A percentile compares a stretch with the other conserved stretches of the same genome.
phyloP scores from a whole-genome alignment of 306 rosid species.

The Astragalus membranaceus region DNA sequence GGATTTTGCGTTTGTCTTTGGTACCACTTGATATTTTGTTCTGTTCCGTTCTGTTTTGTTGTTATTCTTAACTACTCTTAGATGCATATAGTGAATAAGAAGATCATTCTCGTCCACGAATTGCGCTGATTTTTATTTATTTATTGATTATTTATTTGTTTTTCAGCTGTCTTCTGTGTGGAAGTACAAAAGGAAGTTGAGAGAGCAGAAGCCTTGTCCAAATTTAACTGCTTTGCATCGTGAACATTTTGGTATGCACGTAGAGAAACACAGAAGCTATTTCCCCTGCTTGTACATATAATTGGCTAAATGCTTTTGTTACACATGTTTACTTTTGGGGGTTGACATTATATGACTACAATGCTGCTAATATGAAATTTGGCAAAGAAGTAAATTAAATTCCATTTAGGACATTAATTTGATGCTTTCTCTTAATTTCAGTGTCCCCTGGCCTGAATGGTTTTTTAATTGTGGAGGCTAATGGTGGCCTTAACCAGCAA shows the following conservation, averaged over 20 bases:
- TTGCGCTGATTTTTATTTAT: not conserved
- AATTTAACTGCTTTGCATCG: constrained; percentile 50
- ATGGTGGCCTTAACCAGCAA: constrained; percentile 98
- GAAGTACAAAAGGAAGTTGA: constrained; percentile 78
- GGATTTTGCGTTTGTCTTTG: not conserved
- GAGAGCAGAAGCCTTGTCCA: constrained; percentile 78
- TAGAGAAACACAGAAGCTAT: not conserved
- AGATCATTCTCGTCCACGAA: not conserved
- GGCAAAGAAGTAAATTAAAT: not conserved
- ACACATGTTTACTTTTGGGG: not conserved
- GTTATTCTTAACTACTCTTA: not conserved
- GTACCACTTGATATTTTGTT: not conserved
- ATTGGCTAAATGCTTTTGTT: not conserved
- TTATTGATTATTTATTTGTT: constrained; percentile 1
- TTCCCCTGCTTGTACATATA: not conserved
- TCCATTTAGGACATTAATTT: not conserved
- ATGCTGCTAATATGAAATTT: constrained; percentile 11
- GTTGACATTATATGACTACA: not conserved
- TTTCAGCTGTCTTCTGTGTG: constrained; percentile 79
- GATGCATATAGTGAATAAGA: not conserved
- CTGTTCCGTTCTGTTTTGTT: not conserved
- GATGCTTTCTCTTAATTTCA: constrained; percentile 34
- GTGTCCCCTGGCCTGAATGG: constrained; percentile 50
- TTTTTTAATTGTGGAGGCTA: constrained; percentile 86
- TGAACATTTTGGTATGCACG: constrained; percentile 46